Evolutionary conservation across 805 yeast species (phyloP).

Genomic region (Candida gorgasii): DNA sequence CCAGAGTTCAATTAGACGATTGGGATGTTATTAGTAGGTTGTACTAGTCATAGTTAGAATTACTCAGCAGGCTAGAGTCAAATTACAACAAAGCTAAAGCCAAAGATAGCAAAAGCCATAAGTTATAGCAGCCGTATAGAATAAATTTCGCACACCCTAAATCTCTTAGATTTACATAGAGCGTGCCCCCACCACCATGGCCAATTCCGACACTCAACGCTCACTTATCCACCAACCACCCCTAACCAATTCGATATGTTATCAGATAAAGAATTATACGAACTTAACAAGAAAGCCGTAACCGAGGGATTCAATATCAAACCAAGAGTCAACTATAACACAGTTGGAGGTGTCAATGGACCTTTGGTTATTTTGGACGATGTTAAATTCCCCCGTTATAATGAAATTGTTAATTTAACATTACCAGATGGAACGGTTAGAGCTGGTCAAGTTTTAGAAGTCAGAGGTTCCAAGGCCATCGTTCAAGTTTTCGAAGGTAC

Average conservation of each 20-base stretch:
- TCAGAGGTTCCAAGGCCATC: constrained; percentile 93
- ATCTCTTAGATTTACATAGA: too few relatives aligned
- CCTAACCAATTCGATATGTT: constrained; percentile 25
- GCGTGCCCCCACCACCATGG: too few relatives aligned
- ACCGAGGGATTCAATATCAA: constrained; percentile 87
- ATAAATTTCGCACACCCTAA: too few relatives aligned
- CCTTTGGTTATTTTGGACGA: constrained; percentile 78
- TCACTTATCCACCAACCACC: not conserved
- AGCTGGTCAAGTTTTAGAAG: constrained; percentile 98
- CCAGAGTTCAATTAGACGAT: constrained; percentile 17
- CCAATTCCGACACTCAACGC: not conserved
- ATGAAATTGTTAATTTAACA: constrained; percentile 95
- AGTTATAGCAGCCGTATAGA: too few relatives aligned
- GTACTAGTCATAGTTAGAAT: constrained; percentile 3
- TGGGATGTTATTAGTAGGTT: constrained; percentile 19
- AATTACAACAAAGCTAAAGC: too few relatives aligned
- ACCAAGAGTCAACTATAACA: constrained; percentile 91
- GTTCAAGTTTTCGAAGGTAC: constrained; percentile 99
- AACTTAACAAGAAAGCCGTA: constrained; percentile 87
- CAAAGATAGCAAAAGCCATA: not conserved
- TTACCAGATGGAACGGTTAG: constrained; percentile 93
- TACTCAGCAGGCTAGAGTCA: too few relatives aligned
- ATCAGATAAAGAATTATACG: constrained; percentile 51
- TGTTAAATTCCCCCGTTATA: constrained; percentile 65
- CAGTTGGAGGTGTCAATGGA: constrained; percentile 98